Percentiles rank a stretch among this genome's conserved stretches.
phyloP scores from a whole-genome alignment of 192 early-diverging fungal genomes.

The Geranomyces michiganensis region DNA sequence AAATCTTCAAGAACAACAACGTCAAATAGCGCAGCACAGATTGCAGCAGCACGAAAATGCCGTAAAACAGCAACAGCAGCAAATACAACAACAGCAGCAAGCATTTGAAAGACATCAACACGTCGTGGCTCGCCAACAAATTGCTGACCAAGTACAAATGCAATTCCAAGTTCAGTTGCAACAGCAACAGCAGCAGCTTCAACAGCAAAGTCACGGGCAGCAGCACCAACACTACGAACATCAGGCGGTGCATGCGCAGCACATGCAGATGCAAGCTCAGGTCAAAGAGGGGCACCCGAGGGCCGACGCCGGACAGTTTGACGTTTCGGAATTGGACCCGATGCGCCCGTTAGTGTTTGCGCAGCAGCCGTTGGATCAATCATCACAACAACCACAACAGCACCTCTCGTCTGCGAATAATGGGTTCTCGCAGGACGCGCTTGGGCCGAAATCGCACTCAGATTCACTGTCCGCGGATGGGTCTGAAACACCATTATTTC shows the following conservation, averaged over 20 bases:
- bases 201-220: neutral
- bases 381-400: neutral
- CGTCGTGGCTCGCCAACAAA: neutral
- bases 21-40: neutral
- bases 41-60: conserved; percentile 21
- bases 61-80: conserved; percentile 3
- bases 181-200: conserved; percentile 7
- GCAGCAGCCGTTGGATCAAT: neutral
- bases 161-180: conserved; percentile 8
- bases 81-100: conserved; percentile 9
- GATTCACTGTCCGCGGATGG: neutral
- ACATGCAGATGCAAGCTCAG: too few species aligned
- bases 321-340: neutral
- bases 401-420: neutral
- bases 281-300: neutral
- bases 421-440: neutral
- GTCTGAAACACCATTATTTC: neutral
- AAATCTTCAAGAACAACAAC: neutral
- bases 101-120: neutral
- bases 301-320: neutral
- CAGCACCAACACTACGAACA: conserved; percentile 18
- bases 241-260: conserved; percentile 5
- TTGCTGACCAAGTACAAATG: conserved; percentile 9
- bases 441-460: neutral
- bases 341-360: neutral